phyloP scores from a whole-genome alignment of 2,329 filamentous ascomycete species.

The Phyllosticta citribraziliensis region DNA sequence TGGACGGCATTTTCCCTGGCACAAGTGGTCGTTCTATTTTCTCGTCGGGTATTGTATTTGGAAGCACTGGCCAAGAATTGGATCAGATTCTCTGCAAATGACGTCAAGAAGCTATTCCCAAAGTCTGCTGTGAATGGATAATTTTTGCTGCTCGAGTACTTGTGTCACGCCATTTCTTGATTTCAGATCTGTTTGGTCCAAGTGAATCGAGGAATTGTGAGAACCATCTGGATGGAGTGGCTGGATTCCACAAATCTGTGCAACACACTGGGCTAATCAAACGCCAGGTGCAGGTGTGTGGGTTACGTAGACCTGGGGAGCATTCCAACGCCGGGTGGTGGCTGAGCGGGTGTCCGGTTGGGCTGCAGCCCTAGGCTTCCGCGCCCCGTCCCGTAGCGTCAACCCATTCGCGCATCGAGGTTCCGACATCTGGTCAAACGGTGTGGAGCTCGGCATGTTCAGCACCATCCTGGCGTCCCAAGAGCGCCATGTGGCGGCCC shows the following conservation, averaged over 20 bases:
- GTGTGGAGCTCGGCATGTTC: background rate
- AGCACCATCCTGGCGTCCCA: background rate
- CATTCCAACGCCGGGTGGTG: background rate
- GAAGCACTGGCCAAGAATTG: background rate
- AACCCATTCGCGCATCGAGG: background rate
- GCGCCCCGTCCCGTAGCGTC: background rate
- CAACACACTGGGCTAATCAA: background rate
- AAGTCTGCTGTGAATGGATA: background rate
- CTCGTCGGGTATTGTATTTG: background rate
- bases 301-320: background rate
- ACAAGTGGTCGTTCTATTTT: background rate
- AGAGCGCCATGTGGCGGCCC: background rate
- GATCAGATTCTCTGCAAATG: background rate
- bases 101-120: background rate
- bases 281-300: background rate
- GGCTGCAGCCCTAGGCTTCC: background rate
- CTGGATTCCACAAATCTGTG: background rate
- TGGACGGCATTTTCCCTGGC: background rate
- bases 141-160: background rate
- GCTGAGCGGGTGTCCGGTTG: background rate
- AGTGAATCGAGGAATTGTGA: background rate
- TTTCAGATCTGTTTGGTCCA: background rate
- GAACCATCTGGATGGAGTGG: background rate
- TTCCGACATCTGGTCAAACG: background rate
- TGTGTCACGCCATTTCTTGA: background rate